Evolutionary conservation across 108 stramenopile genomes (phyloP), one percentile per base, ranked within the genome.

Genomic region (Asterionellopsis glacialis): DNA sequence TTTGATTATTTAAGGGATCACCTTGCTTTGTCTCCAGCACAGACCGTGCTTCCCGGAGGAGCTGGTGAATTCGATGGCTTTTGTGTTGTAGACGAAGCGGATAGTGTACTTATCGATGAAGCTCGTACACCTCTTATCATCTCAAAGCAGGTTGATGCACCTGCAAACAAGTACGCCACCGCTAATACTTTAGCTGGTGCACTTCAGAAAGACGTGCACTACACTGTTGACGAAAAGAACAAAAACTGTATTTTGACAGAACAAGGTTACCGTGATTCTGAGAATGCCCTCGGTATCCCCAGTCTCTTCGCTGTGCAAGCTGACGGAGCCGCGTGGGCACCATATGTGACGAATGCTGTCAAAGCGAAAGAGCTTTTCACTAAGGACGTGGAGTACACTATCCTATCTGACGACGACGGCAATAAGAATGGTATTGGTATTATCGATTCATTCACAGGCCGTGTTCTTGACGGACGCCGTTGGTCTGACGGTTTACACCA

Each of bases 101-200:
- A 98, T 67, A 92, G 90, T 12, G 95, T 98, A n/a, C 69, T 96
- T 65, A 95, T 98, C 64, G 97, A 98, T 64, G 97, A 98, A 79
- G 92, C 89, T 0, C 67, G 95, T 19, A 98, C 97, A 18, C 97
- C 97, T 9, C 77, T 98, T 38, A 96, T 98, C 59, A 96, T 98
- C 68, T 87, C 87, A 25, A 90, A 95, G 68, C 88, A 90, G 63
- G 93, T 95, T 25, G 76, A 80, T 44, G 91, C 93, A 1, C 85
- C 87, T 15, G 76, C 86, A 33, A 80, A 80, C 53, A 95, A 93
- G 67, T 95, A 91, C 60, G 61, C 61, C 33, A 82, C 80, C 18
- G 91, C 96, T 25, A 78, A 73, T 44, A 69, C 79, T 21, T 63
- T 96, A 0, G 95, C 90, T 15, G 73, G 74, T 21, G 89, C 88